Base-by-base conservation (phyloP, 2,329 filamentous ascomycete genomes). In the Mycosphaerella sp. region DNA sequence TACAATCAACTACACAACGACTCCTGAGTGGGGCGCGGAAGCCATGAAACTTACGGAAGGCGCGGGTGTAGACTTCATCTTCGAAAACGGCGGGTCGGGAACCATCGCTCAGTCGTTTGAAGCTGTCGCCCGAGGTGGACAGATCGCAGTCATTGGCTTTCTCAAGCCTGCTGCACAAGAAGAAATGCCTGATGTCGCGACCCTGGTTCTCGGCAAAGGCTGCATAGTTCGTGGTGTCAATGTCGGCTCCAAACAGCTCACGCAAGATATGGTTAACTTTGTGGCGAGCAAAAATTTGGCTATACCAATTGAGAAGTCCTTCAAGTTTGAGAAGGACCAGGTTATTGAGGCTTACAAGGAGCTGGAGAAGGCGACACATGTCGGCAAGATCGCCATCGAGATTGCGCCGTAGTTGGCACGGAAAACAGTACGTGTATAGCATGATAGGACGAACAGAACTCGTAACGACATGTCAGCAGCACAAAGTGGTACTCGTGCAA, bases 1-100 rank as follows among this genome's bases (percentile, higher is more conserved):
- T 21, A 67, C 77, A 1, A 72, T 85, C 62, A 84, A 85, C 65
- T 85, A 85, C 64, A 78, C 75, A 50, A 73, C 63, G 0, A 73
- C 73, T 2, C 67, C 75, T 0, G 73, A 78, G 50, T 86, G 82
- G 82, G 79, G 80, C 6, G 66, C 69, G 2, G 73, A 73, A 17
- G 81, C 79, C 10, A 72, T 75, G 43, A 68, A 71, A 8, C 64
- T 75, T 5, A 75, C 73, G 0, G 50, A 61, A 9, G 64, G 62
- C 39, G 49, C 59, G 1, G 71, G 71, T 40, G 69, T 68, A 2
- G 74, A 77, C 55, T 69, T 75, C 43, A 71, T 76, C 41, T 66
- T 79, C 43, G 74, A 78, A 57, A 69, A 72, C 14, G 72, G 75
- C 13, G 73, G 75, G 14, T 43, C 49, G n/a, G 53, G 53, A 6